Base-by-base conservation (phyloP, 371 early-diverging fungal species). In the Mortierella sp. region DNA sequence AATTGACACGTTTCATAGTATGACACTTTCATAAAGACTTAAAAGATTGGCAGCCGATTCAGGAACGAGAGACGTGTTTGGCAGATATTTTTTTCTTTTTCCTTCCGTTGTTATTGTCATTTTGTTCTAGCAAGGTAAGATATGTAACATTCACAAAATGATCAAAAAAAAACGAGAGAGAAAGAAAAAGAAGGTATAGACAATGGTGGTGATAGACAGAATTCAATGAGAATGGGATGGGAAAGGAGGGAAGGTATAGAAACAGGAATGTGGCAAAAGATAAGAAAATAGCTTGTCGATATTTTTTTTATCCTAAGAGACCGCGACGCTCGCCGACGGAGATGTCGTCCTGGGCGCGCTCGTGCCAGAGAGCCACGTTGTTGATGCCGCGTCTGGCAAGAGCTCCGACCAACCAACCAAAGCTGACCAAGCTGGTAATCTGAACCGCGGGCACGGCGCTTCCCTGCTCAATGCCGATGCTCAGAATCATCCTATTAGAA, bases 331-430 rank as follows among this genome's bases (percentile, higher is more conserved):
- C 82, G 26, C 66, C 75, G 26, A 48, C 40, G 22, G 44, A 37
- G 63, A 53, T 43, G 34, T 77, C 78, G 45, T 81, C 82, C 52
- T 45, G 39, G 26, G 31, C 41, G 34, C 82, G 77, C 66, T 73
- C 63, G 53, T 71, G 77, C 71, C 73, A 70, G 58, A 68, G n/a
- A 26, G 50, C 44, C 14, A 82, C 48, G 64, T 74, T 77, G 40
- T 41, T 52, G 72, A 82, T 50, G 47, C 37, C 66, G 10, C 82
- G 82, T 64, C 78, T 24, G 72, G 70, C 50, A 16, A 82, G 58
- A 39, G 82, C 61, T 64, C 75, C 72, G 66, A 75, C 61, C 78
- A 82, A 61, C 72, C 74, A 82, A n/a, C 82, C 82, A 52, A 82
- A 53, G 53, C 72, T 74, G 66, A 82, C 52, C n/a, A 71, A 74